These are phyloP conservation scores for Radiomyces spectabilis DNA, from an alignment of 192 early-diverging fungal species.

Conservation along the genomic window DNA sequence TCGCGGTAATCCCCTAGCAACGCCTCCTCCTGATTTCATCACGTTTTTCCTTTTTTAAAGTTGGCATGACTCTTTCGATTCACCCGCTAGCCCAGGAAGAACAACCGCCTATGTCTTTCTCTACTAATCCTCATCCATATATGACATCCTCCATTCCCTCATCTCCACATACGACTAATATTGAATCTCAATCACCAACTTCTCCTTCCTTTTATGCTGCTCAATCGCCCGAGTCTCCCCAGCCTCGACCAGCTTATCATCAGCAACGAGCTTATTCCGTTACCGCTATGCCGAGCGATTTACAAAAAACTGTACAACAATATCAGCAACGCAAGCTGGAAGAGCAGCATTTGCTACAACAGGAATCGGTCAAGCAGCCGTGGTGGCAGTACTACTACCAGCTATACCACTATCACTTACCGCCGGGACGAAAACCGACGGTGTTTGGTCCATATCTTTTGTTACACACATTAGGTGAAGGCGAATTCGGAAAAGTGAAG, in stretches of 20 bases:
- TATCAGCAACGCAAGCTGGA: too few species aligned
- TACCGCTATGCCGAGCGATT: constrained; percentile 30
- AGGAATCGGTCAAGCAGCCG: constrained; percentile 22
- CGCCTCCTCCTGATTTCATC: too few species aligned
- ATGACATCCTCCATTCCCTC: neutral
- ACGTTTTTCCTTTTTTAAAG: too few species aligned
- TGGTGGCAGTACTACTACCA: constrained; percentile 28
- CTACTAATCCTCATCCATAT: neutral
- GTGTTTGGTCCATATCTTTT: constrained; percentile 75
- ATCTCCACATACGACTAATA: neutral
- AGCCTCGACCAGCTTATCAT: constrained; percentile 35
- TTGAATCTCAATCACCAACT: constrained; percentile 3
- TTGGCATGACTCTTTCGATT: neutral
- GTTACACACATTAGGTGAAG: constrained; percentile 83
- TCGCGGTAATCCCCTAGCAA: too few species aligned
- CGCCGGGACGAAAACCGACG: constrained; percentile 40
- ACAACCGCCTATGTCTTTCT: constrained; percentile 1
- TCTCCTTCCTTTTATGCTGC: constrained; percentile 9
- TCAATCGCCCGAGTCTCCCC: constrained; percentile 2
- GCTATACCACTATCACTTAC: constrained; percentile 17
- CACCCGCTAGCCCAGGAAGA: too few species aligned
- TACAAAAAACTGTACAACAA: constrained; percentile 5
- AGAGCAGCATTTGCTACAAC: constrained; percentile 13
- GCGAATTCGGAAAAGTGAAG: constrained; percentile 89
- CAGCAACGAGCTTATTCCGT: constrained; percentile 42